Conservation (phyloP, 2,329 filamentous ascomycete genomes). For the Fusarium temperatum region DNA sequence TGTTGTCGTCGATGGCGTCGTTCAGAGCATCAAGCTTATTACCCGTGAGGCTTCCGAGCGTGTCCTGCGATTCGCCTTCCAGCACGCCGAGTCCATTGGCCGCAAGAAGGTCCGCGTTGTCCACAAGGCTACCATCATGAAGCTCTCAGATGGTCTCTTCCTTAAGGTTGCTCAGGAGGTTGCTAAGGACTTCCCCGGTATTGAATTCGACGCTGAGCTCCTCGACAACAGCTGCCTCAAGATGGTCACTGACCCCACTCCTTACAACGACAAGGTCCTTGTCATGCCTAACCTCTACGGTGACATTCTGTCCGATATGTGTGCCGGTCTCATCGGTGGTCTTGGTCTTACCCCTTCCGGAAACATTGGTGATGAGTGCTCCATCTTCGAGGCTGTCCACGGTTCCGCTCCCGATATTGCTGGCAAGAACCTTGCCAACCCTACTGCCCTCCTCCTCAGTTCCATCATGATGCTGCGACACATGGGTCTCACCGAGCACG, state of each 20-base stretch:
- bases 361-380: constrained; percentile 99
- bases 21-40: constrained; percentile 99
- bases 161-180: constrained; percentile 85
- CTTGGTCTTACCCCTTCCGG: constrained; percentile 96
- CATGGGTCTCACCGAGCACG: constrained; percentile 90
- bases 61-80: constrained; percentile 96
- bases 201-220: constrained; percentile 97
- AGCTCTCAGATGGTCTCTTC: constrained; percentile 99
- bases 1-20: constrained; percentile 95
- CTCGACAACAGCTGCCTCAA: constrained; percentile 99
- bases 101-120: constrained; percentile 97
- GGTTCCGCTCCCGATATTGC: constrained; percentile 96
- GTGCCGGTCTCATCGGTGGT: constrained; percentile 96
- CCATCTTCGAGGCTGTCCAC: constrained; percentile 99
- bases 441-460: constrained; percentile 91
- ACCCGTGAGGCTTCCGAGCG: constrained; percentile 94
- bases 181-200: constrained; percentile 92
- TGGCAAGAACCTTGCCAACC: constrained; percentile 95
- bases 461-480: constrained; percentile 99
- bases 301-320: constrained; percentile 99
- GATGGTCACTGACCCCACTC: constrained; percentile 94
- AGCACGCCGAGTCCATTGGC: constrained; percentile 93
- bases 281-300: constrained; percentile 99
- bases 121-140: constrained; percentile 99
- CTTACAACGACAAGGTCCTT: constrained; percentile 99